Conservation (phyloP, 2,329 filamentous ascomycete species). For the Tothia fuscella region DNA sequence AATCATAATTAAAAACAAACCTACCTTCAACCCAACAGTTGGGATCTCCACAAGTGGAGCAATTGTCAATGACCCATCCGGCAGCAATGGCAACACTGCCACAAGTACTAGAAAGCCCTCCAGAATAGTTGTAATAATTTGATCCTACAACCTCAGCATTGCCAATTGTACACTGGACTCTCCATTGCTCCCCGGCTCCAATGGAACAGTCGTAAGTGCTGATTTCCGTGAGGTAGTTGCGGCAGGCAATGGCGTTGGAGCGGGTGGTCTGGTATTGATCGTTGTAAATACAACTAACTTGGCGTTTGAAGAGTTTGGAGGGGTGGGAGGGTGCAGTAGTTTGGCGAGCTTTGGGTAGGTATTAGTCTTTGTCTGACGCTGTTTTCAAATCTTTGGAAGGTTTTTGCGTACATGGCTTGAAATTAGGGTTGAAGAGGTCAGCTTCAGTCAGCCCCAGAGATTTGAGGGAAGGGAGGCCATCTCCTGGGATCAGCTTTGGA, state of each 20-base stretch:
- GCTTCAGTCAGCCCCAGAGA: background rate
- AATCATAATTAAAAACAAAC: too few species aligned
- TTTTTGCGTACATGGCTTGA: background rate
- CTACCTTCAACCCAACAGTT: background rate
- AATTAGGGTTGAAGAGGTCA: background rate
- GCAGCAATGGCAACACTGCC: background rate
- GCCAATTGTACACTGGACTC: background rate
- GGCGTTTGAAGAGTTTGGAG: background rate
- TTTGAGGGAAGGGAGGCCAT: background rate
- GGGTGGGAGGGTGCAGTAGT: too few species aligned
- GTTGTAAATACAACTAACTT: background rate
- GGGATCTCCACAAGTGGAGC: background rate
- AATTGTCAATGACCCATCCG: conserved; percentile 1
- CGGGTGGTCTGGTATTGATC: background rate
- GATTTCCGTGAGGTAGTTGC: background rate
- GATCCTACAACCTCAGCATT: background rate
- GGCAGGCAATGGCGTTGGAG: conserved; percentile 1
- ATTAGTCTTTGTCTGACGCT: too few species aligned
- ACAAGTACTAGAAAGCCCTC: background rate
- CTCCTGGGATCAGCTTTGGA: background rate
- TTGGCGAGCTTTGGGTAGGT: too few species aligned
- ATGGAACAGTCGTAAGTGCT: background rate
- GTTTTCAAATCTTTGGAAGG: background rate
- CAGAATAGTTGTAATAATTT: background rate
- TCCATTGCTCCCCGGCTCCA: background rate